Evolutionary conservation across 306 rosid species (phyloP).

Genomic region (Inga leiocalycina): DNA sequence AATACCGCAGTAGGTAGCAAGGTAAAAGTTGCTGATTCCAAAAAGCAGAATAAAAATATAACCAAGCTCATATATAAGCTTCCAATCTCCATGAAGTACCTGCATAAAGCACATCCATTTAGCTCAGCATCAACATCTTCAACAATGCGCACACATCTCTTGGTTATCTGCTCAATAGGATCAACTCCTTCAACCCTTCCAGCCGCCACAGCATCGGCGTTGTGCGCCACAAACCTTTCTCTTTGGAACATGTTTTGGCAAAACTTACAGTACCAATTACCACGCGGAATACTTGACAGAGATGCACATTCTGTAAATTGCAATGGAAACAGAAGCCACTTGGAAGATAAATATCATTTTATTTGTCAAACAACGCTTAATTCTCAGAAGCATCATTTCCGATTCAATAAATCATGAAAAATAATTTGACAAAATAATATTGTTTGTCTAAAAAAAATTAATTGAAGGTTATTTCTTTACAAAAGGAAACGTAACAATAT

Average conservation of each 20-base stretch:
- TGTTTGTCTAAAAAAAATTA: background rate
- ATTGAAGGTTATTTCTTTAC: constrained; percentile 18
- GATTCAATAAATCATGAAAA: constrained; percentile 22
- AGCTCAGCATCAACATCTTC: constrained; percentile 79
- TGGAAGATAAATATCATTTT: background rate
- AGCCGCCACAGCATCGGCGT: constrained; percentile 86
- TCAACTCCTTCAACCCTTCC: constrained; percentile 90
- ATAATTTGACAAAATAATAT: background rate
- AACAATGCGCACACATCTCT: constrained; percentile 92
- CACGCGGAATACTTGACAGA: constrained; percentile 71
- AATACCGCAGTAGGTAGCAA: constrained; percentile 13
- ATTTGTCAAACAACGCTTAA: constrained; percentile 19
- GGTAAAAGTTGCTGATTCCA: constrained; percentile 11
- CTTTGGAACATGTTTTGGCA: constrained; percentile 80
- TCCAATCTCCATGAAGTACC: constrained; percentile 44
- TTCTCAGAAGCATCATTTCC: constrained; percentile 12
- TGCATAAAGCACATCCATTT: constrained; percentile 91
- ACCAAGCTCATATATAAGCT: constrained; percentile 17
- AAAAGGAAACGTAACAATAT: constrained; percentile 9
- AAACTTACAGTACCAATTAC: constrained; percentile 88
- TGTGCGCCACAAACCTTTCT: constrained; percentile 66
- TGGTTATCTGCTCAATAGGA: constrained; percentile 83
- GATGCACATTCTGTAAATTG: constrained; percentile 87
- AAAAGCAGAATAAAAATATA: constrained; percentile 18
- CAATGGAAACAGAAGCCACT: constrained; percentile 26